These are phyloP conservation scores for Blepharisma japonicum DNA, from an alignment of 73 alveolate species.

Conservation along the genomic window DNA sequence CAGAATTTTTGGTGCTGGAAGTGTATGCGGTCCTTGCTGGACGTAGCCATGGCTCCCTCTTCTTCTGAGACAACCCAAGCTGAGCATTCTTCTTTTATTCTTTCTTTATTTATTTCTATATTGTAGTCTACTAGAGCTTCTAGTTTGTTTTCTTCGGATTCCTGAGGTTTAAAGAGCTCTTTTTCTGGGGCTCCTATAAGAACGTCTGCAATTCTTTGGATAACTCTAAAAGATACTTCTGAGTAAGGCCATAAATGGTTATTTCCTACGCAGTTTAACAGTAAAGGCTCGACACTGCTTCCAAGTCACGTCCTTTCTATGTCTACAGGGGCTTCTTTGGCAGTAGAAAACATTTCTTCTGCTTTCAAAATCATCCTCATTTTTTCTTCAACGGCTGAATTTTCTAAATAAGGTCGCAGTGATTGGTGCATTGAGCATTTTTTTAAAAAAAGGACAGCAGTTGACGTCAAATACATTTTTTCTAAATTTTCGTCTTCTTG, in stretches of 20 bases:
- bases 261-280: slow-evolving; percentile 41
- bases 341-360: slow-evolving; percentile 59
- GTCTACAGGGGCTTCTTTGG: slow-evolving; percentile 57
- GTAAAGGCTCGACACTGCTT: slow-evolving; percentile 44
- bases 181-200: slow-evolving; percentile 44
- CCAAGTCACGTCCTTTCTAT: slow-evolving; percentile 75
- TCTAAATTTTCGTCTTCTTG: slow-evolving; percentile 69
- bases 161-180: slow-evolving; percentile 34
- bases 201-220: slow-evolving; percentile 73
- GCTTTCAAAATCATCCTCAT: slow-evolving; percentile 50
- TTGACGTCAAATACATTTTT: slow-evolving; percentile 59
- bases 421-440: slow-evolving; percentile 47
- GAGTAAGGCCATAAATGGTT: slow-evolving; percentile 65
- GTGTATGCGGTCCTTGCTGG: not conserved
- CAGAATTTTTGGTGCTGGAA: slow-evolving; percentile 2
- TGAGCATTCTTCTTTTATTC: slow-evolving; percentile 42
- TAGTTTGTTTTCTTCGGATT: slow-evolving; percentile 35
- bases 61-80: slow-evolving; percentile 55
- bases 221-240: slow-evolving; percentile 64
- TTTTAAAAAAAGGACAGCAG: slow-evolving; percentile 71
- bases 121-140: slow-evolving; percentile 34
- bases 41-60: not conserved
- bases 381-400: slow-evolving; percentile 40
- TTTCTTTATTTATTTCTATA: slow-evolving; percentile 5
- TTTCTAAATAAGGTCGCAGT: slow-evolving; percentile 45